Percentiles rank a stretch among this genome's conserved stretches.
phyloP scores from a whole-genome alignment of 2,329 filamentous ascomycete genomes.

The Phyllosticta citribraziliensis region DNA sequence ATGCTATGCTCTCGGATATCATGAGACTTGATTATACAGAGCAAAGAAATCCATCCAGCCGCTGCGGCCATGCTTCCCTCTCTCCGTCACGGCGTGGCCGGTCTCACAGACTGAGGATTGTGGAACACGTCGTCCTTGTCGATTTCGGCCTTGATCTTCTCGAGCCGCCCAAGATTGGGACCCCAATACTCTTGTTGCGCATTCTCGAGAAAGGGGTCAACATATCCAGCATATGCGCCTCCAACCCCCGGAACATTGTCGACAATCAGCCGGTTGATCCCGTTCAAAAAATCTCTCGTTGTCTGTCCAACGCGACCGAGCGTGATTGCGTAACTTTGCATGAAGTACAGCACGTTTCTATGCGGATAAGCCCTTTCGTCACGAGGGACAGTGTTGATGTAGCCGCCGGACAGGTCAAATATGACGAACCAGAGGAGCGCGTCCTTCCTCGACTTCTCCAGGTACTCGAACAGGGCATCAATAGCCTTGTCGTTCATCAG shows the following conservation, averaged over 20 bases:
- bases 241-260: conserved; percentile 21
- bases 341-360: conserved; percentile 25
- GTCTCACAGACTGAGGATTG: conserved; percentile 26
- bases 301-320: conserved; percentile 24
- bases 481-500: conserved; percentile 20
- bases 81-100: conserved; percentile 3
- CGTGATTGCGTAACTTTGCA: conserved; percentile 29
- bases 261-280: conserved; percentile 30
- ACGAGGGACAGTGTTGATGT: conserved; percentile 21
- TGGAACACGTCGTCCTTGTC: conserved; percentile 30
- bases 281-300: conserved; percentile 30
- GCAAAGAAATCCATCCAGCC: too few relatives aligned
- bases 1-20: too few relatives aligned
- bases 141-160: conserved; percentile 29
- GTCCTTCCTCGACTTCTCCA: conserved; percentile 24
- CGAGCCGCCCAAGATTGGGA: conserved; percentile 24
- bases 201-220: conserved; percentile 37
- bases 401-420: conserved; percentile 26
- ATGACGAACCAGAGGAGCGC: conserved; percentile 25
- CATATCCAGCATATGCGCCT: conserved; percentile 44
- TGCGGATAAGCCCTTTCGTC: conserved; percentile 25
- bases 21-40: too few relatives aligned
- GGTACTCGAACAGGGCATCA: conserved; percentile 24
- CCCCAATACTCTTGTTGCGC: conserved; percentile 40
- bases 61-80: too few relatives aligned